phyloP scores from a whole-genome alignment of 768 basidiomycete species.

The Scleroderma citrinum region DNA sequence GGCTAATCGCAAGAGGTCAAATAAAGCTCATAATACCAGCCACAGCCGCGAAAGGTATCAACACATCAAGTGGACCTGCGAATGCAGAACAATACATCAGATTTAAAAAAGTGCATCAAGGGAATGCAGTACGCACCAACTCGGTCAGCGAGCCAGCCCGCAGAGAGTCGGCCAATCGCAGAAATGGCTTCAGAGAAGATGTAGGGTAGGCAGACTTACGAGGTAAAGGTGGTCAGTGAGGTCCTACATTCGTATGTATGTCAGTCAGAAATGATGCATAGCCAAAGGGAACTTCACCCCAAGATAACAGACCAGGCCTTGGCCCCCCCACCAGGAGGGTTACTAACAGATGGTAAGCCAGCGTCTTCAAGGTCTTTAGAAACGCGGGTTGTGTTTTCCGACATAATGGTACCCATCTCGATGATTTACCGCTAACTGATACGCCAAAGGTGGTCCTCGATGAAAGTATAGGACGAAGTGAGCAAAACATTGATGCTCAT shows the following conservation, averaged over 20 bases:
- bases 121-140: slow-evolving; percentile 34
- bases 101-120: no score
- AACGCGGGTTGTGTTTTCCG: no score
- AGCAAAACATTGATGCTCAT: no score
- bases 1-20: slow-evolving; percentile 59
- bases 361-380: no score
- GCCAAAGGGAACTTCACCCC: slow-evolving; percentile 11
- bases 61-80: slow-evolving; percentile 62
- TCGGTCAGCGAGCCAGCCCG: slow-evolving; percentile 50
- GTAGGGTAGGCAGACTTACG: slow-evolving; percentile 24
- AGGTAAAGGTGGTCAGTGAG: slow-evolving; percentile 32
- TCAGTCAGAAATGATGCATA: slow-evolving; percentile 1
- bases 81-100: background rate
- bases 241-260: slow-evolving; percentile 9
- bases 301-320: slow-evolving; percentile 28
- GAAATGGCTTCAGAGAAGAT: no score
- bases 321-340: slow-evolving; percentile 24
- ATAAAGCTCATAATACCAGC: slow-evolving; percentile 56
- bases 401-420: no score
- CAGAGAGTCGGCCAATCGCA: slow-evolving; percentile 46
- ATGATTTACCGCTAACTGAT: no score
- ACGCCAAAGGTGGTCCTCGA: no score
- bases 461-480: no score
- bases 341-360: no score
- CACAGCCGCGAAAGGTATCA: slow-evolving; percentile 54